Evolutionary conservation across 345 rosid genomes (phyloP), one percentile per base, ranked within the genome.

Genomic region (Corchorus olitorius): DNA sequence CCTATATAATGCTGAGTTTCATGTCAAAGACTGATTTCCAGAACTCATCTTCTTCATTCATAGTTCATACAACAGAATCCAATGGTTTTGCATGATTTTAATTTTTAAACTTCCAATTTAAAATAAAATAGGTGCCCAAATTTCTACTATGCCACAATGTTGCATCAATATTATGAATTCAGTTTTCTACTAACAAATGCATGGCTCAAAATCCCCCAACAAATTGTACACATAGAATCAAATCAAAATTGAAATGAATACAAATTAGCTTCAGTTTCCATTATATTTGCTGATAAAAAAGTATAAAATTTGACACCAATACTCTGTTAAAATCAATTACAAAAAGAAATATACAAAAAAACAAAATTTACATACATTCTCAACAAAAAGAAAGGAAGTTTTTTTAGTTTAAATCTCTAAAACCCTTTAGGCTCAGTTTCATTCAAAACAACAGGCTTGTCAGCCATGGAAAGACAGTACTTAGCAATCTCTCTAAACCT

Each of bases 401-500:
- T 67, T 27, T 27, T 27, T 27, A 27, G 27, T 27, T 27, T 4
- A 6, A 58, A 50, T 6, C 75, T 68, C 76, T 73, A 83, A 78
- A 91, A 87, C 17, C 94, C 93, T 85, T 86, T 85, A 37, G 82
- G 75, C 11, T 84, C 91, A 74, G 68, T 78, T 79, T 88, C 91
- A 77, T 88, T 87, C 76, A 79, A 61, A 52, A 81, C 91, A 8
- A 16, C 82, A 77, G 96, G 87, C 76, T 89, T 79, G 73, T 96
- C 87, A 62, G 94, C 84, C 98, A 88, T 92, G 8, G 92, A 78
- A 55, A 89, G 84, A 65, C 98, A 93, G 71, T 93, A 93, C 72
- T 86, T 83, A 17, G 98, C 97, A 61, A 92, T 87, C 85, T 92
- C 93, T 82, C 99, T 88, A 77, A 96, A 96, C 84, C 75, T 92